phyloP scores from a whole-genome alignment of 1,284 basidiomycete genomes.

The Entoloma clypeatum region DNA sequence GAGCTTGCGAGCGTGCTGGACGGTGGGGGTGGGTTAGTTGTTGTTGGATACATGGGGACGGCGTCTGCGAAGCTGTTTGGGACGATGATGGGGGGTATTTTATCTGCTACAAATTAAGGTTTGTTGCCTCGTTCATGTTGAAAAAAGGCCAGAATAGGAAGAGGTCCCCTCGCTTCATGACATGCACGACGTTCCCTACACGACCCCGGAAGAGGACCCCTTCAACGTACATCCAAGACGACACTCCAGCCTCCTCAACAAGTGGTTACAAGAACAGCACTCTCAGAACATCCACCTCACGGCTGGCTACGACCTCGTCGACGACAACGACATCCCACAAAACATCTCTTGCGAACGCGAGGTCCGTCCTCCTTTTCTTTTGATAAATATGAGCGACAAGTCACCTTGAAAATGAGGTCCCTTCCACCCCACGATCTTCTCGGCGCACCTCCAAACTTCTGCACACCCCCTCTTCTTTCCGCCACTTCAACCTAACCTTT shows the following conservation, averaged over 20 bases:
- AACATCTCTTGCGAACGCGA: conserved; percentile 12
- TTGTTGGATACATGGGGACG: conserved; percentile 56
- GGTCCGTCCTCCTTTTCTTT: conserved; percentile 4
- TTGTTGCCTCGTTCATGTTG: conserved; percentile 33
- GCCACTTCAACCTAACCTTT: conserved; percentile 51
- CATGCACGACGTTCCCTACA: conserved; percentile 41
- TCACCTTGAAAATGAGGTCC: conserved; percentile 21
- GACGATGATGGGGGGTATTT: conserved; percentile 38
- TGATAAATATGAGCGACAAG: conserved; percentile 7
- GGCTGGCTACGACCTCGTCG: conserved; percentile 56
- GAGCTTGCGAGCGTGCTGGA: conserved; percentile 88
- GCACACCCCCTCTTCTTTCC: conserved; percentile 49
- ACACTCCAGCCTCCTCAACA: conserved; percentile 59
- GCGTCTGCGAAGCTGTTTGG: conserved; percentile 60
- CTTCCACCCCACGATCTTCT: conserved; percentile 35
- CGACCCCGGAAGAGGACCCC: conserved; percentile 46
- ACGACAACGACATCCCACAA: conserved; percentile 44
- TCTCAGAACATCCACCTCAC: conserved; percentile 23
- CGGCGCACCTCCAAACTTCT: conserved; percentile 40
- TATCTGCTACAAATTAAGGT: conserved; percentile 6
- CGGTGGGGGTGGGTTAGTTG: conserved; percentile 41
- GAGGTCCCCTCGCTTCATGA: conserved; percentile 14
- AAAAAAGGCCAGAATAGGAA: conserved; percentile 27
- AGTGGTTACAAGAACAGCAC: conserved; percentile 68
- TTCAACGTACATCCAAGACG: conserved; percentile 38